A percentile compares a stretch with the other conserved stretches of the same genome.
Evolutionary conservation across 2,329 filamentous ascomycete species (phyloP).

Genomic region (Xylariaceae sp.): DNA sequence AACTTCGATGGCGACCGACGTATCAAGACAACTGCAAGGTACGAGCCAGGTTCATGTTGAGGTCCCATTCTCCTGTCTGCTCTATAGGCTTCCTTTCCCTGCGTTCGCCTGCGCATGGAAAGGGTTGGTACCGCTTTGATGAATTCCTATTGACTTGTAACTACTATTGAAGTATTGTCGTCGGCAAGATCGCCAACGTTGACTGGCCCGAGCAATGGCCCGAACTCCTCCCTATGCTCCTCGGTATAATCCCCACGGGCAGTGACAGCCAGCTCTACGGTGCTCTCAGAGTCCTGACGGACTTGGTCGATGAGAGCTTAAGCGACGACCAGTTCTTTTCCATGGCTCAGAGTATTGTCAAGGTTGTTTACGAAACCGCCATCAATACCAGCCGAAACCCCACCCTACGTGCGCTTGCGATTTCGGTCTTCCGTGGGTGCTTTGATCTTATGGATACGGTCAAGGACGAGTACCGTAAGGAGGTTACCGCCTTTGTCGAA

Average conservation of each 20-base stretch:
- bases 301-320: constrained; percentile 88
- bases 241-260: constrained; percentile 70
- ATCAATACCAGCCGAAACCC: constrained; percentile 69
- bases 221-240: constrained; percentile 72
- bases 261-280: constrained; percentile 80
- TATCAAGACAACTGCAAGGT: constrained; percentile 84
- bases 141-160: constrained; percentile 4
- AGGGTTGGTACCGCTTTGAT: neutral
- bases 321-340: constrained; percentile 93
- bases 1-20: constrained; percentile 72
- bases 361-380: constrained; percentile 76
- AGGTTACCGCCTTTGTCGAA: constrained; percentile 84
- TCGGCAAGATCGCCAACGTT: constrained; percentile 88
- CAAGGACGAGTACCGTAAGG: constrained; percentile 82
- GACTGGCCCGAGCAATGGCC: constrained; percentile 97
- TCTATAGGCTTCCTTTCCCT: neutral
- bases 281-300: constrained; percentile 77
- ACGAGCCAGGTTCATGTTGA: constrained; percentile 33
- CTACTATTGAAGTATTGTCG: constrained; percentile 47
- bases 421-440: constrained; percentile 84
- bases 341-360: constrained; percentile 80
- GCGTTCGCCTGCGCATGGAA: too few species aligned
- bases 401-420: constrained; percentile 73
- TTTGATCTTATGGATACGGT: constrained; percentile 97
- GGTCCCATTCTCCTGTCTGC: neutral